Evolutionary conservation across 2,329 filamentous ascomycete genomes (phyloP), one percentile per base, ranked within the genome.

Genomic region (Sporothrix euskadiensis): DNA sequence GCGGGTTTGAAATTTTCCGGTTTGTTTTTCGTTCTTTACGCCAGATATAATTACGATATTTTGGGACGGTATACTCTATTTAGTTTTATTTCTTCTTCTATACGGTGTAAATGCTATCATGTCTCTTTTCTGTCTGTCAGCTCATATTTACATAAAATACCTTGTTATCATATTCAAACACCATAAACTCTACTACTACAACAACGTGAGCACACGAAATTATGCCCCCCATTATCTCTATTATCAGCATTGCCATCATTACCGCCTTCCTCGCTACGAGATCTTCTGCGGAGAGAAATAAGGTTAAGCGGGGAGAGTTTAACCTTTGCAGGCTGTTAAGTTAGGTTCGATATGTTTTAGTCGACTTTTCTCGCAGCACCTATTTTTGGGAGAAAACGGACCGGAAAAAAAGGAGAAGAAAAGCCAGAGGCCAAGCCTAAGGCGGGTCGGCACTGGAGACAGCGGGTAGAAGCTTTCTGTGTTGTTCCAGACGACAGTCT

Each of bases 61-160:
- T 59, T 59, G 68, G 52, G 54, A 57, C 44, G 52, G 32, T 30
- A 35, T 65, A 65, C 59, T 65, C 44, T 69, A 22, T 26, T 52
- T 35, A 5, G 59, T 22, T 65, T 30, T 5, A 32, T 47, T 35
- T 32, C 14, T 61, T 39, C 5, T 52, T 52, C 66, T 39, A 39
- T n/a, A 39, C 19, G 47, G 30, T 52, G 12, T 52, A 39, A 54
- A 52, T 54, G 66, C 44, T 22, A 52, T 68, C 16, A 10, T n/a
- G 65, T 7, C 44, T 68, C 3, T 52, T 35, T 12, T 66, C 32
- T 63, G 8, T 26, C 30, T 32, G n/a, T 47, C 30, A 16, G 8
- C 44, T 49, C 12, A 6, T 9, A 63, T 66, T 39, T 52, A 35
- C 26, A 35, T 22, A 52, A 47, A 35, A 52, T 47, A 30, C 65